phyloP scores from a whole-genome alignment of 2,329 filamentous ascomycete species.

The Mycogone perniciosa region DNA sequence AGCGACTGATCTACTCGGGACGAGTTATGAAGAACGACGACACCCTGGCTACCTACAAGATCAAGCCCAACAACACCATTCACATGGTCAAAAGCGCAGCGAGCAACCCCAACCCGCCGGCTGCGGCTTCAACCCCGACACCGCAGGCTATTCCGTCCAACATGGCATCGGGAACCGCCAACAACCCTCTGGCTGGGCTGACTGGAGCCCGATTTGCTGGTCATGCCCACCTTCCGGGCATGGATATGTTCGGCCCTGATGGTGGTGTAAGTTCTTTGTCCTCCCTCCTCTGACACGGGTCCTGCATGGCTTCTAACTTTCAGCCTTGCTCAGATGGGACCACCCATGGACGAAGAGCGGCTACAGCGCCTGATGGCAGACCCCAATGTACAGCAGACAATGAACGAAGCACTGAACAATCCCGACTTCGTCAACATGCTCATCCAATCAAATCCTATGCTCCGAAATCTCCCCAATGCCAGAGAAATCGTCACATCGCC shows the following conservation, averaged over 20 bases:
- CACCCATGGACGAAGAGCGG: slow-evolving; percentile 72
- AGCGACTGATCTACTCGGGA: slow-evolving; percentile 95
- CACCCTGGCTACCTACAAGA: slow-evolving; percentile 78
- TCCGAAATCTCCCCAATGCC: slow-evolving; percentile 66
- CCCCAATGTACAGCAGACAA: slow-evolving; percentile 75
- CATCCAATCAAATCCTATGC: slow-evolving; percentile 83
- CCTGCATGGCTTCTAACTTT: slow-evolving; percentile 18
- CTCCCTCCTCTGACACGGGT: not conserved
- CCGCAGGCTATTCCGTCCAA: slow-evolving; percentile 56
- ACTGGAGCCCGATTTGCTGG: slow-evolving; percentile 93
- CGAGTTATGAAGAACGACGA: slow-evolving; percentile 95
- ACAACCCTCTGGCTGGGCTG: slow-evolving; percentile 82
- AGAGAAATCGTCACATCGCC: slow-evolving; percentile 84
- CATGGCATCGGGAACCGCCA: slow-evolving; percentile 75
- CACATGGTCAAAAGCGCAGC: slow-evolving; percentile 95
- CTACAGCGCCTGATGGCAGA: slow-evolving; percentile 83
- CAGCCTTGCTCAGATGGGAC: slow-evolving; percentile 65
- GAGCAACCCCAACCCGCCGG: slow-evolving; percentile 59
- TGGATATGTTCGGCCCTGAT: slow-evolving; percentile 86
- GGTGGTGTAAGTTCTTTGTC: slow-evolving; percentile 65
- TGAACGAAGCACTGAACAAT: slow-evolving; percentile 95
- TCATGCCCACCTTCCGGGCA: slow-evolving; percentile 79
- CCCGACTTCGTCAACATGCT: slow-evolving; percentile 92
- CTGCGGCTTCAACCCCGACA: slow-evolving; percentile 36
- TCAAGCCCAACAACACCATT: slow-evolving; percentile 91